Percentiles rank a stretch among this genome's conserved stretches.
These are phyloP conservation scores for Berkeleyomyces rouxiae DNA, from an alignment of 2,329 filamentous ascomycete genomes.

Conservation along the genomic window DNA sequence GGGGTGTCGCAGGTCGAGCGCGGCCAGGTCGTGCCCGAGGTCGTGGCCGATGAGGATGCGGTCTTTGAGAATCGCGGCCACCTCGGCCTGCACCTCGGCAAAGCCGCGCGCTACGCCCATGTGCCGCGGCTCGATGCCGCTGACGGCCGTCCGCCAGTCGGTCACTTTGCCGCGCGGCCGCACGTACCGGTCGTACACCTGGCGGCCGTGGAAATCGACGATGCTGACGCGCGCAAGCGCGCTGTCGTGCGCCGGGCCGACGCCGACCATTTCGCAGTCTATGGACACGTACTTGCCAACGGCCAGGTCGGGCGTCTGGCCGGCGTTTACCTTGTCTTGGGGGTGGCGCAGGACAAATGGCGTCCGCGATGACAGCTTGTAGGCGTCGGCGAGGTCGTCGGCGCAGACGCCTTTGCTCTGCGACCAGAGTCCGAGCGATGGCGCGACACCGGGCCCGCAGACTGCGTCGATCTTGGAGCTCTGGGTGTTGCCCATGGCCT, in stretches of 20 bases:
- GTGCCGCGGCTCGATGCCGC: slow-evolving; percentile 59
- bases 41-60: slow-evolving; percentile 73
- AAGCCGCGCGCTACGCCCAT: slow-evolving; percentile 56
- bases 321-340: slow-evolving; percentile 44
- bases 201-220: slow-evolving; percentile 83
- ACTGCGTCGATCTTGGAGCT: slow-evolving; percentile 29
- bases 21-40: slow-evolving; percentile 61
- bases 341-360: slow-evolving; percentile 31
- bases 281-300: slow-evolving; percentile 82
- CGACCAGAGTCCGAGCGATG: slow-evolving; percentile 42
- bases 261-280: slow-evolving; percentile 97
- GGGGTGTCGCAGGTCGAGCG: slow-evolving; percentile 62
- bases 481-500: slow-evolving; percentile 35
- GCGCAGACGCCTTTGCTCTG: slow-evolving; percentile 44
- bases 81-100: slow-evolving; percentile 56
- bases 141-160: slow-evolving; percentile 79
- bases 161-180: slow-evolving; percentile 60
- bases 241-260: slow-evolving; percentile 55
- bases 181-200: slow-evolving; percentile 90
- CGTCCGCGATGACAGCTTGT: slow-evolving; percentile 36
- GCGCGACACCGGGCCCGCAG: slow-evolving; percentile 22
- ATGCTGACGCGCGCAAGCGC: slow-evolving; percentile 73
- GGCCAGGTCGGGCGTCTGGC: slow-evolving; percentile 43
- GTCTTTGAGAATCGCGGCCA: slow-evolving; percentile 51
- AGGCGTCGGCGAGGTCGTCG: slow-evolving; percentile 44